These are phyloP conservation scores for Cnidoscolus chayamansa DNA, from an alignment of 441 rosid species.

Conservation along the genomic window DNA sequence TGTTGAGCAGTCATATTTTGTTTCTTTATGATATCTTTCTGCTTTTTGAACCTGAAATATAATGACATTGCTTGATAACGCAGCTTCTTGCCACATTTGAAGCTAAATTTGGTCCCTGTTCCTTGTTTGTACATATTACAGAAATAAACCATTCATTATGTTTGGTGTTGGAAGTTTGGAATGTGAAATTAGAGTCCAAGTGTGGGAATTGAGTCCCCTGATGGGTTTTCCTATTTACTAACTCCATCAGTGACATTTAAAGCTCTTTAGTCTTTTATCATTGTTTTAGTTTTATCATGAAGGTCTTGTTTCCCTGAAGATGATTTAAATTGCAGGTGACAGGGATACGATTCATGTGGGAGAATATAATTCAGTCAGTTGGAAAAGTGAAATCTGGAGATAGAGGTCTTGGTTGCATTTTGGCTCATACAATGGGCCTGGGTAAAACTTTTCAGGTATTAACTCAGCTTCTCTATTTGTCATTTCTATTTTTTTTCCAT, in stretches of 20 bases:
- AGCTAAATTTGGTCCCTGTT: background rate
- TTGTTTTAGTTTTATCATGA: background rate
- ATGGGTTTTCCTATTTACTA: background rate
- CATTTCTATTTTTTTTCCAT: background rate
- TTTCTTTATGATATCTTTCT: slow-evolving; percentile 7
- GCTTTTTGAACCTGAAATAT: slow-evolving; percentile 1
- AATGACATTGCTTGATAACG: slow-evolving; percentile 2
- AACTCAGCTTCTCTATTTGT: slow-evolving; percentile 20
- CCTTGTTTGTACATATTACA: background rate
- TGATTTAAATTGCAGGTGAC: slow-evolving; percentile 61
- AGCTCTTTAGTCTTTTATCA: background rate
- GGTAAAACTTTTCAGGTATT: slow-evolving; percentile 99
- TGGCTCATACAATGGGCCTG: slow-evolving; percentile 99
- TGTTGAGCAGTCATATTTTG: background rate
- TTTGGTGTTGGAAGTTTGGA: background rate
- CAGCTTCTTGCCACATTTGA: background rate
- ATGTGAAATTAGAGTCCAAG: background rate
- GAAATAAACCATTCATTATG: background rate
- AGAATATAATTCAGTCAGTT: slow-evolving; percentile 91
- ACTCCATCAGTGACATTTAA: background rate
- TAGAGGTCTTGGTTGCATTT: slow-evolving; percentile 98
- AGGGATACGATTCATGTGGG: slow-evolving; percentile 99
- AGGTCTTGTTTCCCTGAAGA: slow-evolving; percentile 17
- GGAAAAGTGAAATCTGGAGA: slow-evolving; percentile 87
- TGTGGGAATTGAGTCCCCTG: slow-evolving; percentile 6